Base-by-base conservation (phyloP, 2,329 filamentous ascomycete genomes). In the Aspergillus aculeatus region DNA sequence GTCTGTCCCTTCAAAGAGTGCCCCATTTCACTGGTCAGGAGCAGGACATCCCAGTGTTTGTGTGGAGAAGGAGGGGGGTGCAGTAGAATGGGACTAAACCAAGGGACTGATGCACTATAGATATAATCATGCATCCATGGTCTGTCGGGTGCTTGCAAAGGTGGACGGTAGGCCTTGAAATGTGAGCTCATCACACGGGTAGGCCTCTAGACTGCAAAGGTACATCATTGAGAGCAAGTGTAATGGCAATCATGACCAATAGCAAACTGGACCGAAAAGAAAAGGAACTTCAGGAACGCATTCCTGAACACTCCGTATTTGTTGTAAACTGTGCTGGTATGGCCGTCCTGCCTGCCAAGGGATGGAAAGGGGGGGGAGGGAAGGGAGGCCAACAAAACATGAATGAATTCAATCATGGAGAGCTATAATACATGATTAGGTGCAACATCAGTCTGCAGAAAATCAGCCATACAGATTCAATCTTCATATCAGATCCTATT, bases 41-140 rank as follows among this genome's bases (percentile, higher is more conserved):
- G 12, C 14, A 10, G 16, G 16, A 16, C 38, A 44, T 16, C 16
- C 5, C 38, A 19, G 38, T 44, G 38, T 41, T 16, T 16, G 32
- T 41, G 38, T 44, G 38, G 38, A n/a, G 38, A 44, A 44, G 6
- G 38, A 19, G 5, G 38, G 38, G 38, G 16, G 38, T 23, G 7
- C 7, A 19, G 14, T 9, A 14, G 31, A 24, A 24, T 52, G 50
- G 32, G 2, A 12, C 35, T 14, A 41, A 47, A 55, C 21, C 24
- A 31, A 35, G 44, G 53, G 53, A 48, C 47, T 44, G 53, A 29
- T 54, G 38, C 24, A 35, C 38, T 23, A 7, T 38, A 23, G 44
- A 35, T 55, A 44, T 44, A 44, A 44, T 44, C 38, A 55, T 47
- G 41, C 26, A 32, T 54, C 53, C 53, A 55, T 55, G 44, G 41